Conservation (phyloP, 2,329 filamentous ascomycete species). For the Thelonectria rubi region DNA sequence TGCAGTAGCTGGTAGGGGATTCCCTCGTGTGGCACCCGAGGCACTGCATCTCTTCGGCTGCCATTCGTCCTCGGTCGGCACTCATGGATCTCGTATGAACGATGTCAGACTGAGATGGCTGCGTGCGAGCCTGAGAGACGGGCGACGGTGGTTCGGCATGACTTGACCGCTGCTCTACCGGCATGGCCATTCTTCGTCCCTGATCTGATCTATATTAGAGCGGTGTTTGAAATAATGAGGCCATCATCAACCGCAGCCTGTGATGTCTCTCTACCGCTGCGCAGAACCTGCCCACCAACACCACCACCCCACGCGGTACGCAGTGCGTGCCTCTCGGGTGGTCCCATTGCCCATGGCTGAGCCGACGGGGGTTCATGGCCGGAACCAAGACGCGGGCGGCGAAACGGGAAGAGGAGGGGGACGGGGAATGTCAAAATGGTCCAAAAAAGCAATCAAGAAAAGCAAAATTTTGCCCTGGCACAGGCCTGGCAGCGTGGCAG, state of each 20-base stretch:
- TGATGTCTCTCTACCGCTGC: slow-evolving; percentile 35
- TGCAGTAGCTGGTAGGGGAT: slow-evolving; percentile 25
- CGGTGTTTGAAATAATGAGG: slow-evolving; percentile 38
- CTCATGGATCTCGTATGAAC: slow-evolving; percentile 36
- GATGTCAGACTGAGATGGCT: slow-evolving; percentile 13
- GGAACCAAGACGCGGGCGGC: slow-evolving; percentile 34
- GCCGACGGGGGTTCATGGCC: slow-evolving; percentile 30
- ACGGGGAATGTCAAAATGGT: slow-evolving; percentile 1
- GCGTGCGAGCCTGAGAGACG: slow-evolving; percentile 31
- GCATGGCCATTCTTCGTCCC: slow-evolving; percentile 30
- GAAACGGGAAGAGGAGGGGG: slow-evolving; percentile 27
- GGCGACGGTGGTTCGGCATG: slow-evolving; percentile 34
- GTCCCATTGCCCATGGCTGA: slow-evolving; percentile 40
- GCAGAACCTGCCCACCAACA: slow-evolving; percentile 38
- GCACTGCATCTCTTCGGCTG: slow-evolving; percentile 30
- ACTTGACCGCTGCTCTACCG: slow-evolving; percentile 41
- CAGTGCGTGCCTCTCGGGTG: slow-evolving; percentile 34
- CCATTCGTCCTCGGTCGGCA: slow-evolving; percentile 36
- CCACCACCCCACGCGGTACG: slow-evolving; percentile 38
- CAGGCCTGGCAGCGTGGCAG: slow-evolving; percentile 21
- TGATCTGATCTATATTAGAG: slow-evolving; percentile 38
- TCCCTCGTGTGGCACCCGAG: slow-evolving; percentile 41
- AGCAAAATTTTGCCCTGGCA: slow-evolving; percentile 24
- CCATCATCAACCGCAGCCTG: slow-evolving; percentile 38
- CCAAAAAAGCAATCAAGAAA: slow-evolving; percentile 27